Conservation (phyloP, 2,329 filamentous ascomycete species). For the Aspergillus candidus region DNA sequence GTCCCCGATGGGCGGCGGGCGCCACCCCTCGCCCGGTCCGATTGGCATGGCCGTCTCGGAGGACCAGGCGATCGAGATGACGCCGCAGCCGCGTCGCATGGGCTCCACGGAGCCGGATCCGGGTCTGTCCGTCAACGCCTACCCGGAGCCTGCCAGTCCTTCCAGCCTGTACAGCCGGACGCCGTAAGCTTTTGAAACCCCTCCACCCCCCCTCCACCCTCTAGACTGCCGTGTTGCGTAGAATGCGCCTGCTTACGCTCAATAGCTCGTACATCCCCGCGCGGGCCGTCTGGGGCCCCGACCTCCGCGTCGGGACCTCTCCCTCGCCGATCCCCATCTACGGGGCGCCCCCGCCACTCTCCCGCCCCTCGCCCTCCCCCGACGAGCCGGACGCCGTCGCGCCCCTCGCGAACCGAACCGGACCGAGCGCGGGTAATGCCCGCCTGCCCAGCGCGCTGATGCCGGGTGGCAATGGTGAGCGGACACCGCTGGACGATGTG, state of each 20-base stretch:
- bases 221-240: no score
- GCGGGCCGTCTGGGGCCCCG: slow-evolving; percentile 36
- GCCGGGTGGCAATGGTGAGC: slow-evolving; percentile 36
- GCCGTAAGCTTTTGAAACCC: slow-evolving; percentile 53
- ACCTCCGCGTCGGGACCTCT: slow-evolving; percentile 10
- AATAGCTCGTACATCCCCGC: slow-evolving; percentile 39
- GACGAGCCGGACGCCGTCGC: slow-evolving; percentile 91
- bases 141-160: slow-evolving; percentile 48
- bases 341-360: slow-evolving; percentile 9
- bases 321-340: slow-evolving; percentile 16
- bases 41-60: slow-evolving; percentile 32
- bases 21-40: slow-evolving; percentile 28
- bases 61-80: slow-evolving; percentile 70
- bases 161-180: slow-evolving; percentile 67
- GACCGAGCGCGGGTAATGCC: slow-evolving; percentile 21
- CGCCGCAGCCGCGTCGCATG: slow-evolving; percentile 54
- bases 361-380: no score
- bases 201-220: neutral
- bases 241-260: slow-evolving; percentile 12
- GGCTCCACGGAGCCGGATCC: slow-evolving; percentile 21
- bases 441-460: slow-evolving; percentile 33
- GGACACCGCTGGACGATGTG: slow-evolving; percentile 45
- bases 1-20: slow-evolving; percentile 16
- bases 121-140: slow-evolving; percentile 27
- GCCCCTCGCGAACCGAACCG: slow-evolving; percentile 59